A percentile compares a stretch with the other conserved stretches of the same genome.
Evolutionary conservation across 2,329 filamentous ascomycete species (phyloP).

Genomic region (Neoascochyta sp.): DNA sequence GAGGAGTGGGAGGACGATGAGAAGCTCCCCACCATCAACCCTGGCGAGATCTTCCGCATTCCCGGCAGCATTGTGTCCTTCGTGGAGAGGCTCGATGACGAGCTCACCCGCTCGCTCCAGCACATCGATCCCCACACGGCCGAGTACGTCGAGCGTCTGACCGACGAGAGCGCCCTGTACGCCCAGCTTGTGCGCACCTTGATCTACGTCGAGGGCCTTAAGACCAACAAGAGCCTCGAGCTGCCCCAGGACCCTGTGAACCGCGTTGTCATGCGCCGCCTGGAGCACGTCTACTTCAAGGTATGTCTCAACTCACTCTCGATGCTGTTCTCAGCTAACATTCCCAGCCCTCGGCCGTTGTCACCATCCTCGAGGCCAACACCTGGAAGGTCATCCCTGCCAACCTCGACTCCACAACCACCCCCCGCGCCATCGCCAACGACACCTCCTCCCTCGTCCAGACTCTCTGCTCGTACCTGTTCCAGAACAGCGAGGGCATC

Average conservation of each 20-base stretch:
- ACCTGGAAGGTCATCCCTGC: slow-evolving; percentile 78
- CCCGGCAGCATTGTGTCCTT: slow-evolving; percentile 93
- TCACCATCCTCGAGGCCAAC: slow-evolving; percentile 90
- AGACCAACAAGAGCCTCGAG: slow-evolving; percentile 66
- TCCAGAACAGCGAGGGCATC: slow-evolving; percentile 90
- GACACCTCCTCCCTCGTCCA: slow-evolving; percentile 77
- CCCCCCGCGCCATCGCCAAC: slow-evolving; percentile 63
- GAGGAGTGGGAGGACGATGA: slow-evolving; percentile 99
- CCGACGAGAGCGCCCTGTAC: slow-evolving; percentile 87
- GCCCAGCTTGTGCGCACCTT: slow-evolving; percentile 84
- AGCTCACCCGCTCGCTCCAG: slow-evolving; percentile 94
- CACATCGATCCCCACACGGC: slow-evolving; percentile 97
- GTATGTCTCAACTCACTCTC: slow-evolving; percentile 41
- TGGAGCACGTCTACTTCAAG: slow-evolving; percentile 99
- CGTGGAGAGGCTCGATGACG: slow-evolving; percentile 91
- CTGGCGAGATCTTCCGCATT: slow-evolving; percentile 80
- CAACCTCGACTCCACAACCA: slow-evolving; percentile 72
- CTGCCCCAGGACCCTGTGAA: slow-evolving; percentile 83
- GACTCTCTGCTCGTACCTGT: slow-evolving; percentile 90
- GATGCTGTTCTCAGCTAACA: slow-evolving; percentile 18
- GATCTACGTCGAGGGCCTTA: slow-evolving; percentile 81
- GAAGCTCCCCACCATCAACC: slow-evolving; percentile 71
- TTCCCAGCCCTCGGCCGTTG: slow-evolving; percentile 75
- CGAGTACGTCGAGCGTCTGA: slow-evolving; percentile 93
- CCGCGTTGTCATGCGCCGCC: slow-evolving; percentile 84